Base-by-base conservation (phyloP, 2,329 filamentous ascomycete genomes). In the Aspergillus sergii region DNA sequence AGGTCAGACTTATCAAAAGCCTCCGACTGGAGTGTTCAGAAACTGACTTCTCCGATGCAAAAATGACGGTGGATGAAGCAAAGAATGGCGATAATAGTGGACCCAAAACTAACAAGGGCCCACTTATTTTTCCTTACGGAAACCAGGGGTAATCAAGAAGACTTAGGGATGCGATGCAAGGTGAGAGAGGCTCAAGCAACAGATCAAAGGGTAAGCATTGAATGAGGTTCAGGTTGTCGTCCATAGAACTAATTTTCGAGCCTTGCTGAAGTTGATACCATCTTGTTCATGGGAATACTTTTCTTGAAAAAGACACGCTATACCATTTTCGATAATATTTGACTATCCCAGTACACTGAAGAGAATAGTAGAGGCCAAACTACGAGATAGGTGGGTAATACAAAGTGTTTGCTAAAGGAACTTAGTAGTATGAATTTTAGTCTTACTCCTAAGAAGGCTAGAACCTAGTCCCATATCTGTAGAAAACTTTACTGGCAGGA, bases 141-240 rank as follows among this genome's bases (percentile, higher is more conserved):
- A 34, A 51, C 28, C 28, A 51, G 48, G 48, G 48, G 48, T 21
- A 45, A 54, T n/a, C 51, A 57, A 61, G 54, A 59, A 48, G 26
- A 48, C 12, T 10, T 34, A 51, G 28, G 48, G 26, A 32, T 51
- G 26, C 26, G 16, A 51, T 19, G 48, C 28, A 32, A 28, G 28
- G 28, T 32, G 19, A 51, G 30, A 51, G 48, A 51, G 48, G 48
- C 11, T 51, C 21, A 32, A 32, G 9, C n/a, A 51, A 51, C 28
- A 32, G 19, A 19, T 32, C 32, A 32, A 26, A 10, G 12, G 46
- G 32, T 30, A 30, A 9, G 9, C 16, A 16, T 19, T 16, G 14
- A 30, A n/a, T 8, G 14, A 51, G 48, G 28, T 6, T 32, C 14
- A 50, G 14, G 7, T 19, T 8, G 46, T 50, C 9, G 4, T 51